A percentile compares a stretch with the other conserved stretches of the same genome.
Evolutionary conservation across 352 stramenopile genomes (phyloP).

Genomic region (Pythium brassicae): DNA sequence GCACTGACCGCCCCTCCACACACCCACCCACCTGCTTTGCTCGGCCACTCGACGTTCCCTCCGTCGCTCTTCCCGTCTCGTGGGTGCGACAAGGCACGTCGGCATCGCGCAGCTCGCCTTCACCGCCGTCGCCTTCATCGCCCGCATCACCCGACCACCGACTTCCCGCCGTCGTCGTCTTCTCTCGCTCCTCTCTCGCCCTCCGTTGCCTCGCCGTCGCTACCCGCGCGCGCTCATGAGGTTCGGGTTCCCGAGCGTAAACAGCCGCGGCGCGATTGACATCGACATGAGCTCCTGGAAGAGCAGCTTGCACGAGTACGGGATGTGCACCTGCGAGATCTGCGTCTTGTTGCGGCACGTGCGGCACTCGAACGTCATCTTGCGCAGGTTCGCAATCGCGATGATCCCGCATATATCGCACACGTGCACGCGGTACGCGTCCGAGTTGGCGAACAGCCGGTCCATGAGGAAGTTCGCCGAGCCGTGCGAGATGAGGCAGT

Average conservation of each 20-base stretch:
- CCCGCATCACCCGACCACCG: background rate
- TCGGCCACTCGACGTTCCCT: too few species aligned
- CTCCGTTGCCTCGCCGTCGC: too few species aligned
- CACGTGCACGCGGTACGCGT: conserved; percentile 98
- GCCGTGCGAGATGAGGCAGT: conserved; percentile 99
- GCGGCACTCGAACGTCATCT: conserved; percentile 98
- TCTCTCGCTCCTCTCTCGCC: background rate
- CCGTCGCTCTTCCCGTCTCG: too few species aligned
- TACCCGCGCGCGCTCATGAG: conserved; percentile 33
- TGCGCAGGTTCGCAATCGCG: conserved; percentile 98
- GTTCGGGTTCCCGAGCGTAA: conserved; percentile 89
- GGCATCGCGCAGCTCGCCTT: too few species aligned
- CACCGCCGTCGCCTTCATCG: background rate
- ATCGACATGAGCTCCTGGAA: conserved; percentile 99
- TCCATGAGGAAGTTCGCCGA: conserved; percentile 99
- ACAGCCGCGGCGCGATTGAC: conserved; percentile 98
- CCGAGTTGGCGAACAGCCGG: conserved; percentile 98
- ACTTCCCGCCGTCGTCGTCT: background rate
- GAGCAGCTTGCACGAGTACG: conserved; percentile 99
- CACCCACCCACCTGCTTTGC: too few species aligned
- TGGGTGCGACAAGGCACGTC: too few species aligned
- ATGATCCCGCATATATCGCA: conserved; percentile 99
- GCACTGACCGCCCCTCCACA: too few species aligned
- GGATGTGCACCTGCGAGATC: conserved; percentile 96
- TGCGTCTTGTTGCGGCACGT: conserved; percentile 94